Percentiles rank a stretch among this genome's conserved stretches.
phyloP scores from a whole-genome alignment of 306 rosid genomes.

The Gastrolobium bilobum region DNA sequence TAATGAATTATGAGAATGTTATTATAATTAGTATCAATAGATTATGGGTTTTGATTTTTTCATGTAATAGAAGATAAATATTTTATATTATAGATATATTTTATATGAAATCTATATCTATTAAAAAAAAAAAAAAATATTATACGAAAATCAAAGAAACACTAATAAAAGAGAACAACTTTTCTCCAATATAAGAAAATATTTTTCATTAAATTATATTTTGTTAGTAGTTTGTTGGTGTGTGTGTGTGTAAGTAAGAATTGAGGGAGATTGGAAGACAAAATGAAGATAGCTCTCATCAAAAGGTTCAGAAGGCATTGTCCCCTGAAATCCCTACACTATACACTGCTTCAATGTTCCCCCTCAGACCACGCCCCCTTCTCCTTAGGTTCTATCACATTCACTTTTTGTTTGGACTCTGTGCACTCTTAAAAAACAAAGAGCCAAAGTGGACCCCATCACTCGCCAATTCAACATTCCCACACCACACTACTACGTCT shows the following conservation, averaged over 20 bases:
- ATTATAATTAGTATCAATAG: neutral
- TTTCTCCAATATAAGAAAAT: too few relatives aligned
- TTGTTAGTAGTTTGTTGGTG: too few relatives aligned
- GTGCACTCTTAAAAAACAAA: constrained; percentile 25
- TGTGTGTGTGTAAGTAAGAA: constrained; percentile 4
- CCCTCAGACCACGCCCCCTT: constrained; percentile 67
- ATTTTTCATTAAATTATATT: too few relatives aligned
- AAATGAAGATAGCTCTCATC: constrained; percentile 56
- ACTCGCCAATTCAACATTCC: neutral
- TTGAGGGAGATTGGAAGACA: constrained; percentile 54
- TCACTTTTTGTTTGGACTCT: constrained; percentile 51
- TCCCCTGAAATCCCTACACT: constrained; percentile 73
- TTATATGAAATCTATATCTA: too few relatives aligned
- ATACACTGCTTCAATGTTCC: constrained; percentile 57
- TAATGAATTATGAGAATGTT: neutral
- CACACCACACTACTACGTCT: neutral
- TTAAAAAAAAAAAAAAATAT: too few relatives aligned
- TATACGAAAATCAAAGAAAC: too few relatives aligned
- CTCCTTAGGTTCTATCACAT: constrained; percentile 49
- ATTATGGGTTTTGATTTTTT: neutral
- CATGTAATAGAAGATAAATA: too few relatives aligned
- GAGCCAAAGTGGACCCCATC: constrained; percentile 17
- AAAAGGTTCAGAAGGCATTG: constrained; percentile 64
- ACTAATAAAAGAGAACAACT: too few relatives aligned
- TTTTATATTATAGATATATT: too few relatives aligned